These are phyloP conservation scores for Thielaviopsis populi DNA, from an alignment of 2,329 filamentous ascomycete genomes.

Conservation along the genomic window DNA sequence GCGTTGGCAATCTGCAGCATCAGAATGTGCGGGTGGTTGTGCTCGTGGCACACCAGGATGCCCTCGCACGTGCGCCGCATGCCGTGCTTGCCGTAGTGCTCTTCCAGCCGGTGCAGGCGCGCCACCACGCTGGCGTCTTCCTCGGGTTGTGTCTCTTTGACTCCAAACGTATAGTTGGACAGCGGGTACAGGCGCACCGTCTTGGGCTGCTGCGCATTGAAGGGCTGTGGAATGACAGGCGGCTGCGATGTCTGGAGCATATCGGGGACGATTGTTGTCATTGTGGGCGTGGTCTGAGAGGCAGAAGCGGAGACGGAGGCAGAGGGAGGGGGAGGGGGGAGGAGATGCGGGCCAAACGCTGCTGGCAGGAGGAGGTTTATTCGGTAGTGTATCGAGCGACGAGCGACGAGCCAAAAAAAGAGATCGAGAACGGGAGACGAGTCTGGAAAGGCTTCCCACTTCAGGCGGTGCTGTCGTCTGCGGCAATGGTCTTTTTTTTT, in stretches of 20 bases:
- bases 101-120: constrained; percentile 82
- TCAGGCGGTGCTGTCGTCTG: too few species aligned
- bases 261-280: constrained; percentile 72
- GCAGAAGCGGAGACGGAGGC: neutral
- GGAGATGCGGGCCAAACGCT: too few species aligned
- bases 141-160: constrained; percentile 95
- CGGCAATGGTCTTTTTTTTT: too few species aligned
- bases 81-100: constrained; percentile 80
- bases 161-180: constrained; percentile 97
- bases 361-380: neutral
- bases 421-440: too few species aligned
- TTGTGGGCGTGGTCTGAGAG: constrained; percentile 26
- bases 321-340: neutral
- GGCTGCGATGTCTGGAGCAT: constrained; percentile 64
- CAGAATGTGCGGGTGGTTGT: constrained; percentile 95
- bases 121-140: constrained; percentile 93
- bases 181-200: constrained; percentile 87
- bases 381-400: too few species aligned
- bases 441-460: too few species aligned
- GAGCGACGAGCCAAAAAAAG: too few species aligned
- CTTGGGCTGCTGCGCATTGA: constrained; percentile 76
- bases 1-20: constrained; percentile 99
- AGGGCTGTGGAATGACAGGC: constrained; percentile 65
- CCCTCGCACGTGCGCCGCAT: constrained; percentile 97
- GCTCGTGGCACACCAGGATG: constrained; percentile 93